Conservation (phyloP, 768 basidiomycete genomes). For the Tubosaeta sp. region DNA sequence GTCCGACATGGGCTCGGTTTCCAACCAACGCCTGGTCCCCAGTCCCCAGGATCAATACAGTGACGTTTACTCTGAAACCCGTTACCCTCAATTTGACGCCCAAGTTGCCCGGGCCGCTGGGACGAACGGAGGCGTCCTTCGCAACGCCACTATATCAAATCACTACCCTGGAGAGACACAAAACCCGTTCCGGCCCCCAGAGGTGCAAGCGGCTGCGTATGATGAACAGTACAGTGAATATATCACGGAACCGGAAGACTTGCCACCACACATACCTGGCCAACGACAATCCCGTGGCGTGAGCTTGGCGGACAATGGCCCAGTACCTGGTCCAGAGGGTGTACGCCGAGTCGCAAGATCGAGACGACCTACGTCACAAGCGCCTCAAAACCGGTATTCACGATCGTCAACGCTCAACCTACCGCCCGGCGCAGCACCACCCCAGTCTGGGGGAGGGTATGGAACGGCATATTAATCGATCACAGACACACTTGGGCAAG, state of each 20-base stretch:
- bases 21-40: conserved; percentile 42
- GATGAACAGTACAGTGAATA: conserved; percentile 33
- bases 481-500: conserved; percentile 1
- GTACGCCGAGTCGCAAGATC: conserved; percentile 76
- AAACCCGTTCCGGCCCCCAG: conserved; percentile 55
- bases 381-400: conserved; percentile 68
- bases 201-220: conserved; percentile 39
- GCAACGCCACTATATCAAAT: conserved; percentile 34
- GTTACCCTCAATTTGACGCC: conserved; percentile 35
- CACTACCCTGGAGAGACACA: conserved; percentile 45
- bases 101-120: conserved; percentile 39
- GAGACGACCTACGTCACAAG: conserved; percentile 59
- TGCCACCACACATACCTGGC: conserved; percentile 11
- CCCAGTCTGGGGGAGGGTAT: conserved; percentile 35
- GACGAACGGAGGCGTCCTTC: conserved; percentile 36
- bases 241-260: conserved; percentile 36
- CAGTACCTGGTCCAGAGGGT: conserved; percentile 72
- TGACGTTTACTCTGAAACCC: conserved; percentile 23
- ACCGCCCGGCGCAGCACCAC: conserved; percentile 75
- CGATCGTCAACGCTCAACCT: conserved; percentile 52
- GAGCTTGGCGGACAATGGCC: conserved; percentile 77
- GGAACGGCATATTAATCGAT: conserved; percentile 11
- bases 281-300: conserved; percentile 53
- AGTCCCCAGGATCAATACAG: conserved; percentile 33
- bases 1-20: conserved; percentile 35